Conservation (phyloP, 2,329 filamentous ascomycete genomes). For the Aspergillus spinulosporus region DNA sequence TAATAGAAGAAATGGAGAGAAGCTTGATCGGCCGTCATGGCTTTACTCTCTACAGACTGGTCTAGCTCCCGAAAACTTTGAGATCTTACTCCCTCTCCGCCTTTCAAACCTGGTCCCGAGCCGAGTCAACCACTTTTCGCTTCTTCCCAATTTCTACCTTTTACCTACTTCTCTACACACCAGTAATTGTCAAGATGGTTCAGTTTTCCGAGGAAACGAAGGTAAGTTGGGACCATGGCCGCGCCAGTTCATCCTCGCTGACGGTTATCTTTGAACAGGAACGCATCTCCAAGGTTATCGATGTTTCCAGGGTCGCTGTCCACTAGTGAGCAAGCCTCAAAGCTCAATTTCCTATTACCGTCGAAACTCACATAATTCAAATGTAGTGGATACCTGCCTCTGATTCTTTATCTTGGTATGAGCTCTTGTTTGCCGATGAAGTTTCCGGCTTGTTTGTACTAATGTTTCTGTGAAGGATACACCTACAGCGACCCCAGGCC, state of each 20-base stretch:
- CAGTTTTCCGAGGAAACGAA: constrained; percentile 95
- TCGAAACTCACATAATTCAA: constrained; percentile 23
- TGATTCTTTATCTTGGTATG: constrained; percentile 94
- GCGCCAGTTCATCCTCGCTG: constrained; percentile 13
- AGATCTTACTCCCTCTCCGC: constrained; percentile 23
- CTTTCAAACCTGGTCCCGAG: constrained; percentile 8
- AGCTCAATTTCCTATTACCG: neutral
- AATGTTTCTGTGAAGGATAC: constrained; percentile 63
- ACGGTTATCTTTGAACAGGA: constrained; percentile 59
- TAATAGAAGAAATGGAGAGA: neutral
- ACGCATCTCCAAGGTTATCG: constrained; percentile 95
- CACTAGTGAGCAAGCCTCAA: constrained; percentile 73
- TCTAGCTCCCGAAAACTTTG: constrained; percentile 34
- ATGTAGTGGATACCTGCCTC: constrained; percentile 83
- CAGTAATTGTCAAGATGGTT: constrained; percentile 44
- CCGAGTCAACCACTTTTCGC: constrained; percentile 2
- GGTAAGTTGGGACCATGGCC: constrained; percentile 52
- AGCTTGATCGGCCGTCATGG: constrained; percentile 18
- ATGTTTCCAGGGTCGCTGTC: constrained; percentile 87
- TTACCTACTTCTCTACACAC: neutral
- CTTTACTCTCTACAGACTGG: constrained; percentile 1
- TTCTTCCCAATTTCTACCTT: neutral
- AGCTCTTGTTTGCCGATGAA: constrained; percentile 8
- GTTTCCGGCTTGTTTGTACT: constrained; percentile 11
- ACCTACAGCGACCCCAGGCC: constrained; percentile 91